These are phyloP conservation scores for Spergularia marina DNA, from an alignment of 148 eudicot species.

Conservation along the genomic window DNA sequence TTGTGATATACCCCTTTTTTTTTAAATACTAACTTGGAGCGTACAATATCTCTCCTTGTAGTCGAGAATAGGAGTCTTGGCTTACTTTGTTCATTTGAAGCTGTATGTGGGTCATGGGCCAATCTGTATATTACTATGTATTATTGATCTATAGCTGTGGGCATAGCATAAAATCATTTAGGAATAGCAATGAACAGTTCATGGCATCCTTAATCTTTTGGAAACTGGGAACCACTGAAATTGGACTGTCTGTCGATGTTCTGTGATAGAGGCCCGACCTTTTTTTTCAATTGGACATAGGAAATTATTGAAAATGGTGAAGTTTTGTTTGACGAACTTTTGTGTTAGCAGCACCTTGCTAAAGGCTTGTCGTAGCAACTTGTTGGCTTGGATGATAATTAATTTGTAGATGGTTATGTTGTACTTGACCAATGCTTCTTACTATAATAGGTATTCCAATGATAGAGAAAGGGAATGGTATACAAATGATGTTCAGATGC, in stretches of 20 bases:
- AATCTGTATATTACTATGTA: not conserved
- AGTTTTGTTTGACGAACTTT: not conserved
- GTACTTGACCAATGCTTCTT: not conserved
- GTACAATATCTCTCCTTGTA: too few species aligned
- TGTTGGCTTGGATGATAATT: not conserved
- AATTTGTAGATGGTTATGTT: not conserved
- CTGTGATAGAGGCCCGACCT: not conserved
- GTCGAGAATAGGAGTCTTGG: too few species aligned
- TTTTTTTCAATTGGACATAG: too few species aligned
- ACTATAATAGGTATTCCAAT: conserved; percentile 36
- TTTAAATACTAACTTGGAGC: too few species aligned
- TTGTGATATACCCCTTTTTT: too few species aligned
- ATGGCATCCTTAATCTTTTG: not conserved
- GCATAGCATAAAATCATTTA: not conserved
- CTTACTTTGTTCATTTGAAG: too few species aligned
- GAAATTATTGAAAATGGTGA: too few species aligned
- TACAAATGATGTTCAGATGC: conserved; percentile 62
- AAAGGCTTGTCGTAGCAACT: not conserved
- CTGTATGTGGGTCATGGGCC: not conserved
- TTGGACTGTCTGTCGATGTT: not conserved
- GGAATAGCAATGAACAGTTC: not conserved
- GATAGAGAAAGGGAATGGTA: conserved; percentile 52
- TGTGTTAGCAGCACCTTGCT: not conserved
- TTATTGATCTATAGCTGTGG: not conserved
- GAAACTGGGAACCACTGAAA: not conserved